Conservation (phyloP, 495 filamentous ascomycete genomes). For the Talaromyces trachyspermus region DNA sequence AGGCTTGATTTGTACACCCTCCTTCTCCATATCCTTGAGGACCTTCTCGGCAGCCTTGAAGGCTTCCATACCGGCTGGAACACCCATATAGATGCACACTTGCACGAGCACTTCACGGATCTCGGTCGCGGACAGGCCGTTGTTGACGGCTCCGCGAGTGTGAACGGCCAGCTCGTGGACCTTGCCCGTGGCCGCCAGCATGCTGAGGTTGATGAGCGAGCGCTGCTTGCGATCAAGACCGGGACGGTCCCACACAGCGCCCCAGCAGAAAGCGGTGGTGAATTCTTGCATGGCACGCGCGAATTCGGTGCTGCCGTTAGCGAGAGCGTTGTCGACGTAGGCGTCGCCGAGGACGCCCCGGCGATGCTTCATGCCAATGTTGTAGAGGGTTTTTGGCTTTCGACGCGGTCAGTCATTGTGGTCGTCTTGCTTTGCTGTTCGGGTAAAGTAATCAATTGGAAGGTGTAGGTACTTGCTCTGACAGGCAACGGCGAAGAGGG, state of each 20-base stretch:
- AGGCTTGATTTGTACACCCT: slow-evolving; percentile 9
- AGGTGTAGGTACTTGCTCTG: too few species aligned
- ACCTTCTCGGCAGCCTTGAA: slow-evolving; percentile 33
- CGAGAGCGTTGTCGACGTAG: slow-evolving; percentile 41
- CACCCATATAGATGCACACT: slow-evolving; percentile 34
- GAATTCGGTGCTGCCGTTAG: slow-evolving; percentile 39
- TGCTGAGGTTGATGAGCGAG: slow-evolving; percentile 47
- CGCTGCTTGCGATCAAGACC: slow-evolving; percentile 48
- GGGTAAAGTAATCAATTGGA: neutral
- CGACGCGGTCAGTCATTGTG: neutral
- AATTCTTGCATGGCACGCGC: slow-evolving; percentile 43
- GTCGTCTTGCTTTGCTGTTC: neutral
- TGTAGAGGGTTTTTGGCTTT: slow-evolving; percentile 33
- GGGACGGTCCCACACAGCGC: slow-evolving; percentile 45
- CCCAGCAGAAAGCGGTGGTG: slow-evolving; percentile 50
- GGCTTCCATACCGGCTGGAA: slow-evolving; percentile 36
- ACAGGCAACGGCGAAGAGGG: too few species aligned
- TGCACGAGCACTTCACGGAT: slow-evolving; percentile 46
- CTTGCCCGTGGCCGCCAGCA: slow-evolving; percentile 46
- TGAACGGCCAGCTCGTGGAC: slow-evolving; percentile 44
- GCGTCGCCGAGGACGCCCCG: slow-evolving; percentile 42
- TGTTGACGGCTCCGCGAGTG: slow-evolving; percentile 42
- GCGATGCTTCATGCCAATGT: slow-evolving; percentile 44
- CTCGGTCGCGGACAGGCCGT: slow-evolving; percentile 42
- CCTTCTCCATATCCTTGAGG: slow-evolving; percentile 26